phyloP scores from a whole-genome alignment of 2,329 filamentous ascomycete genomes.

The Herpotrichia juniperi region DNA sequence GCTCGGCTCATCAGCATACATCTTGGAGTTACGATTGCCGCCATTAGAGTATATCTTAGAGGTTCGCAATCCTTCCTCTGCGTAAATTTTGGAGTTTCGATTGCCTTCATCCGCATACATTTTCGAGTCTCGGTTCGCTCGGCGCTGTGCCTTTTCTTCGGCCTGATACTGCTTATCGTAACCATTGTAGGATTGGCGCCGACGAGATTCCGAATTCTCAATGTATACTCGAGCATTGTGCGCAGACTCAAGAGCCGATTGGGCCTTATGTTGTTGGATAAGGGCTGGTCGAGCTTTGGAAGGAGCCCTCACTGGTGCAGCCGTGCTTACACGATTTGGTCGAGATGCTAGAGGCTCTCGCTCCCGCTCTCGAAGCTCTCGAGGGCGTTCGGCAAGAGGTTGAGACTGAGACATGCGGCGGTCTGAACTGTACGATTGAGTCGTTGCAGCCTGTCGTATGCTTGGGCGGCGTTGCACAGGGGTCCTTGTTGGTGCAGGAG shows the following conservation, averaged over 20 bases:
- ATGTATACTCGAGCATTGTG: slow-evolving; percentile 32
- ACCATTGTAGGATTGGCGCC: slow-evolving; percentile 36
- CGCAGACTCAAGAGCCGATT: slow-evolving; percentile 31
- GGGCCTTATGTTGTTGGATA: slow-evolving; percentile 39
- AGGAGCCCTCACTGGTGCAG: slow-evolving; percentile 23
- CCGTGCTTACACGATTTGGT: slow-evolving; percentile 17
- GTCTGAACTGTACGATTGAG: slow-evolving; percentile 20
- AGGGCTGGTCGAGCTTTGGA: slow-evolving; percentile 39
- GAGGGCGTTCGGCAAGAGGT: slow-evolving; percentile 17
- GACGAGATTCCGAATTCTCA: slow-evolving; percentile 27
- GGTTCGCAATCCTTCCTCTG: slow-evolving; percentile 5
- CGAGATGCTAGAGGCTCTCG: slow-evolving; percentile 23
- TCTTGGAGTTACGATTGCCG: too few relatives aligned
- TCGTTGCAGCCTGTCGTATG: slow-evolving; percentile 33
- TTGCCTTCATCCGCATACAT: slow-evolving; percentile 1
- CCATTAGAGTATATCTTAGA: background rate
- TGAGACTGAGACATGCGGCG: slow-evolving; percentile 21
- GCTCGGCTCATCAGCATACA: too few relatives aligned
- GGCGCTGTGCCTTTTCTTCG: background rate
- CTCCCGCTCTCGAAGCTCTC: slow-evolving; percentile 24
- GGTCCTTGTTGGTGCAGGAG: slow-evolving; percentile 22
- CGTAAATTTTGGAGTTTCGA: slow-evolving; percentile 18
- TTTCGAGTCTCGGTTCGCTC: slow-evolving; percentile 1
- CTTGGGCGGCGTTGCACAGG: slow-evolving; percentile 25
- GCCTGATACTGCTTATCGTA: slow-evolving; percentile 24